phyloP scores from a whole-genome alignment of 352 stramenopile species.

The Globisporangium acanthophoron region DNA sequence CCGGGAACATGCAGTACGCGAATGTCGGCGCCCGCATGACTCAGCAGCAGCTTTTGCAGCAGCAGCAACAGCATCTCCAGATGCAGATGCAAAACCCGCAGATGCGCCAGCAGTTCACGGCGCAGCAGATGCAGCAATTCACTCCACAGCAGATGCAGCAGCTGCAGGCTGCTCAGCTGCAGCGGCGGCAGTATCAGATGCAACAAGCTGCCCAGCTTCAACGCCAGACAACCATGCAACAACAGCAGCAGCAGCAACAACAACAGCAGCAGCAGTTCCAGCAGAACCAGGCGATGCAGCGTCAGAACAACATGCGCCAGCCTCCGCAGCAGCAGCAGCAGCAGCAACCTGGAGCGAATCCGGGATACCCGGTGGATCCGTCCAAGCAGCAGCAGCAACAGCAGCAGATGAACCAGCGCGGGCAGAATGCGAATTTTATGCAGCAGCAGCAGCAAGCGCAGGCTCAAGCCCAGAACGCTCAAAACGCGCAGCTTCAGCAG shows the following conservation, averaged over 20 bases:
- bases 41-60: slow-evolving; percentile 73
- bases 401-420: slow-evolving; percentile 28
- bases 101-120: slow-evolving; percentile 54
- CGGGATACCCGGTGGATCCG: slow-evolving; percentile 13
- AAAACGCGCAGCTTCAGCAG: slow-evolving; percentile 37
- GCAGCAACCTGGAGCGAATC: slow-evolving; percentile 27
- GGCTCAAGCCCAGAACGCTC: slow-evolving; percentile 17
- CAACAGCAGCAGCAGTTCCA: slow-evolving; percentile 57
- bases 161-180: slow-evolving; percentile 28
- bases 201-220: slow-evolving; percentile 56
- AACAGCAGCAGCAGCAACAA: slow-evolving; percentile 40
- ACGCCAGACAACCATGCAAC: slow-evolving; percentile 56
- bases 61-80: slow-evolving; percentile 73
- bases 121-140: slow-evolving; percentile 30
- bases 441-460: slow-evolving; percentile 46
- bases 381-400: slow-evolving; percentile 40
- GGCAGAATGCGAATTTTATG: slow-evolving; percentile 16
- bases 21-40: slow-evolving; percentile 65
- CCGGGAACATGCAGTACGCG: slow-evolving; percentile 66
- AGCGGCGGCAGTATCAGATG: slow-evolving; percentile 43
- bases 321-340: slow-evolving; percentile 45
- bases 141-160: slow-evolving; percentile 79
- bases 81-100: slow-evolving; percentile 70
- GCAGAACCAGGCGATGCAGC: slow-evolving; percentile 34
- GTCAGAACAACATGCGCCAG: slow-evolving; percentile 49